These are phyloP conservation scores for Orychophragmus violaceus DNA, from an alignment of 345 rosid species.

Conservation along the genomic window DNA sequence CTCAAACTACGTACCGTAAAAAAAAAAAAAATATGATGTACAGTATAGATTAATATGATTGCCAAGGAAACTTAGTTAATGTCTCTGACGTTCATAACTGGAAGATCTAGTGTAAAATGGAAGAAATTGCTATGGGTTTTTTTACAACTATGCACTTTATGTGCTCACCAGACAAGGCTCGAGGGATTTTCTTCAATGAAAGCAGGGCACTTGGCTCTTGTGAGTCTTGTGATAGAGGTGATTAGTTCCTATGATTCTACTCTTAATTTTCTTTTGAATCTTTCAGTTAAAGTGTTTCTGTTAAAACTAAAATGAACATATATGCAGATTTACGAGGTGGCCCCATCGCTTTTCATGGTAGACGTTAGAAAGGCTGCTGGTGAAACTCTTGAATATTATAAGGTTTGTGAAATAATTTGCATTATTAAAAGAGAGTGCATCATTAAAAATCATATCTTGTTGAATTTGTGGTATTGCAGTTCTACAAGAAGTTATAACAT, in stretches of 20 bases:
- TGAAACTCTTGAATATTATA: conserved; percentile 84
- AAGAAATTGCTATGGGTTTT: neutral
- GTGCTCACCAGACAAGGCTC: conserved; percentile 52
- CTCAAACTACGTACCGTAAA: neutral
- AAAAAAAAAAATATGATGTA: too few relatives aligned
- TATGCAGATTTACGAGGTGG: conserved; percentile 76
- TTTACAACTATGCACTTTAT: neutral
- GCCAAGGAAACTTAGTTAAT: neutral
- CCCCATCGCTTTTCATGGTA: conserved; percentile 87
- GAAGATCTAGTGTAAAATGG: neutral
- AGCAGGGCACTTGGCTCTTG: conserved; percentile 62
- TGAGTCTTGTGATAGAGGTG: conserved; percentile 78
- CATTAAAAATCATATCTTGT: neutral
- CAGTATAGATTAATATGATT: neutral
- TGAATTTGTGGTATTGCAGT: conserved; percentile 35
- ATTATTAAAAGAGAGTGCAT: neutral
- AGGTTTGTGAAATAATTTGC: conserved; percentile 37
- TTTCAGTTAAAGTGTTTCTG: neutral
- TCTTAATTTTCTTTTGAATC: neutral
- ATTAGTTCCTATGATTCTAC: neutral
- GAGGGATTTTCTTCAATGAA: conserved; percentile 54
- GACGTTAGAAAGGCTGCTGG: conserved; percentile 89
- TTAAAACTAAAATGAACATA: neutral
- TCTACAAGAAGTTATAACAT: conserved; percentile 72
- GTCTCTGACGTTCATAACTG: neutral